Evolutionary conservation across 495 filamentous ascomycete genomes (phyloP).

Genomic region (Penicillium lagena): DNA sequence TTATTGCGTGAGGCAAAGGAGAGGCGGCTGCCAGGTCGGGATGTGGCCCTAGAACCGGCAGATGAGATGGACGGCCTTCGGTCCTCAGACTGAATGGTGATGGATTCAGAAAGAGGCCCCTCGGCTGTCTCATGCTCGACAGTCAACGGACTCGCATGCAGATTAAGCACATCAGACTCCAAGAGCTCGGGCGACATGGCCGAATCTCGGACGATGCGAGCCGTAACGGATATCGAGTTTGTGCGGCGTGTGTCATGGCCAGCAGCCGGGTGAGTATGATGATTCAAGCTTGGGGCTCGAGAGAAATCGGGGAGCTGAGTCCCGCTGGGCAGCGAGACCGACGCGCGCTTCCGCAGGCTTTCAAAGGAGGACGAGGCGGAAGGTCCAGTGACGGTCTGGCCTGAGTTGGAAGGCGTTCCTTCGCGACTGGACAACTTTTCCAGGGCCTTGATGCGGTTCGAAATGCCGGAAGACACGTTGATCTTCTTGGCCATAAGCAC

Average conservation of each 20-base stretch:
- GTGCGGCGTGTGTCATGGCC: constrained; percentile 23
- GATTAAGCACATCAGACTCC: constrained; percentile 46
- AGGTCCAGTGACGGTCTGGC: constrained; percentile 12
- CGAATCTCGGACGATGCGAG: constrained; percentile 65
- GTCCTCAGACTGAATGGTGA: constrained; percentile 12
- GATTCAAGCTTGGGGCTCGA: constrained; percentile 26
- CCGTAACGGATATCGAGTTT: constrained; percentile 72
- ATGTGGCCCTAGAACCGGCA: constrained; percentile 18
- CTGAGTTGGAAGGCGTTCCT: constrained; percentile 20
- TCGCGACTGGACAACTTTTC: constrained; percentile 62
- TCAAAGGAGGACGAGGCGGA: constrained; percentile 35
- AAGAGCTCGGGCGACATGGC: constrained; percentile 30
- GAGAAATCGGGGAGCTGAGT: constrained; percentile 10
- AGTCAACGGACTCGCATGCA: constrained; percentile 65
- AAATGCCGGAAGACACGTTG: constrained; percentile 83
- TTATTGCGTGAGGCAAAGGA: constrained; percentile 33
- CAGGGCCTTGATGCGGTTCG: constrained; percentile 81
- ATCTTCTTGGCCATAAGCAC: constrained; percentile 59
- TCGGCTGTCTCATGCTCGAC: constrained; percentile 59
- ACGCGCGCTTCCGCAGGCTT: constrained; percentile 37
- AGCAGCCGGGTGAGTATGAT: constrained; percentile 20
- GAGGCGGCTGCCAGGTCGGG: constrained; percentile 31
- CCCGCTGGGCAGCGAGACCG: constrained; percentile 22
- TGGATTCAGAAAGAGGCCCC: constrained; percentile 4
- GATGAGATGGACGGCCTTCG: constrained; percentile 34